phyloP scores from a whole-genome alignment of 139 green algal genomes.

The Tetraselmis striata region DNA sequence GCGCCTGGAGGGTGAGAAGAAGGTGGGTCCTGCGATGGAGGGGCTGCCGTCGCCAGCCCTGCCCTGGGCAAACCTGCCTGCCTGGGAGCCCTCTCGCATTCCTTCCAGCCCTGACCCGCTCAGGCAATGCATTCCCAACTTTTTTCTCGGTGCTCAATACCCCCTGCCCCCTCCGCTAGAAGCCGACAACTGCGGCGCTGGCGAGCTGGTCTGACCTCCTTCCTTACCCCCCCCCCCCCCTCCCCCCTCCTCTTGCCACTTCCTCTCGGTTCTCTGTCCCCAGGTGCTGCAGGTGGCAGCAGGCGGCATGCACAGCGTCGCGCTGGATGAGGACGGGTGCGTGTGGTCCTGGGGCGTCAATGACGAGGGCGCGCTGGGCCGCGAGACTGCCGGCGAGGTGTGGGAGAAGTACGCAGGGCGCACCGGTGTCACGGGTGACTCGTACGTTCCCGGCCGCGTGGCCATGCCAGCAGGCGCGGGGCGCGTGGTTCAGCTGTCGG shows the following conservation, averaged over 20 bases:
- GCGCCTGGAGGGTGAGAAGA: slow-evolving; percentile 12
- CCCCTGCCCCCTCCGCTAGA: no score
- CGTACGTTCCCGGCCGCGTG: slow-evolving; percentile 37
- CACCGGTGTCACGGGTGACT: slow-evolving; percentile 14
- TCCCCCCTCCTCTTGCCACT: no score
- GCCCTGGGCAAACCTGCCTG: no score
- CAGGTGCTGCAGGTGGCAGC: slow-evolving; percentile 53
- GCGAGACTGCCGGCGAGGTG: slow-evolving; percentile 39
- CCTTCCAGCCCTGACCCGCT: no score
- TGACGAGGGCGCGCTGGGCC: slow-evolving; percentile 81
- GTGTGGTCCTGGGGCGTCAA: slow-evolving; percentile 86
- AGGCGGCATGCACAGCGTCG: slow-evolving; percentile 87
- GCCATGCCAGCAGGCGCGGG: slow-evolving; percentile 28
- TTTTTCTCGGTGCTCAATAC: no score
- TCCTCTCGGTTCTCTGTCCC: no score
- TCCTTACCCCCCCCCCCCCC: no score
- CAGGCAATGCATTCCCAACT: no score
- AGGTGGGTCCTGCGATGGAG: slow-evolving; percentile 6
- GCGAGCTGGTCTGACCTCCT: no score
- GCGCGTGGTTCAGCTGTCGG: slow-evolving; percentile 53
- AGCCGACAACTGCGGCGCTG: no score
- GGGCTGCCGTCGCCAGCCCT: no score
- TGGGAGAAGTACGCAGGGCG: slow-evolving; percentile 23
- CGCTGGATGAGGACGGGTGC: slow-evolving; percentile 40
- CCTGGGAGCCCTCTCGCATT: no score